These are phyloP conservation scores for Solanum appendiculatum DNA, from an alignment of 257 asterid species.

Conservation along the genomic window DNA sequence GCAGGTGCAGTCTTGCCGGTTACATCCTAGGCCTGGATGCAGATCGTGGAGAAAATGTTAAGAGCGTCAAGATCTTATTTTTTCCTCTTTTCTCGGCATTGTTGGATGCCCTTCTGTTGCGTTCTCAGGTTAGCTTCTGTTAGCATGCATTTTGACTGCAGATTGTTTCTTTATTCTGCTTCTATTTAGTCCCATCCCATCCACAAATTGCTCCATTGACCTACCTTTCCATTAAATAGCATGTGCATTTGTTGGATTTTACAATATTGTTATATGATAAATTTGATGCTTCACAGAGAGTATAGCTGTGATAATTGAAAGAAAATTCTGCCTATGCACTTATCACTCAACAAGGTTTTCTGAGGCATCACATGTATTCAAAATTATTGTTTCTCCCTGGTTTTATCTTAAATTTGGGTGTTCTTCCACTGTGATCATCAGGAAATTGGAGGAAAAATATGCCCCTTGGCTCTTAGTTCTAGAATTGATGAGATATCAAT, in stretches of 20 bases:
- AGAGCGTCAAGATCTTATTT: slow-evolving; percentile 38
- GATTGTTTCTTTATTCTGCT: background rate
- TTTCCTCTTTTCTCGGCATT: slow-evolving; percentile 61
- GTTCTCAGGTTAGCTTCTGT: slow-evolving; percentile 54
- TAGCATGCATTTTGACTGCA: slow-evolving; percentile 1
- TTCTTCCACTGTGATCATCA: background rate
- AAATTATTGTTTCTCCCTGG: background rate
- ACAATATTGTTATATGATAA: background rate
- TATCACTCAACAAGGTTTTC: background rate
- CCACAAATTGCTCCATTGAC: background rate
- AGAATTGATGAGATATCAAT: background rate
- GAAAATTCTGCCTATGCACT: background rate
- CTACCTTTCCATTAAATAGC: background rate
- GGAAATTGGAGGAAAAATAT: background rate
- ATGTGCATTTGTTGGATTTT: background rate
- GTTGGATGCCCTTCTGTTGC: slow-evolving; percentile 66
- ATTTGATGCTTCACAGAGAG: background rate
- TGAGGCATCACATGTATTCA: background rate
- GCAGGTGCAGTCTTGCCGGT: slow-evolving; percentile 78
- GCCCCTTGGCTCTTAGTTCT: background rate
- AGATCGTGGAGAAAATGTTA: slow-evolving; percentile 37
- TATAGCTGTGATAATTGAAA: background rate
- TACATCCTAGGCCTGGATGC: slow-evolving; percentile 53
- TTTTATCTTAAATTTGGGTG: background rate
- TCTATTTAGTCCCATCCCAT: background rate